phyloP scores from a whole-genome alignment of 2,329 filamentous ascomycete genomes.

The Fusarium avenaceum region DNA sequence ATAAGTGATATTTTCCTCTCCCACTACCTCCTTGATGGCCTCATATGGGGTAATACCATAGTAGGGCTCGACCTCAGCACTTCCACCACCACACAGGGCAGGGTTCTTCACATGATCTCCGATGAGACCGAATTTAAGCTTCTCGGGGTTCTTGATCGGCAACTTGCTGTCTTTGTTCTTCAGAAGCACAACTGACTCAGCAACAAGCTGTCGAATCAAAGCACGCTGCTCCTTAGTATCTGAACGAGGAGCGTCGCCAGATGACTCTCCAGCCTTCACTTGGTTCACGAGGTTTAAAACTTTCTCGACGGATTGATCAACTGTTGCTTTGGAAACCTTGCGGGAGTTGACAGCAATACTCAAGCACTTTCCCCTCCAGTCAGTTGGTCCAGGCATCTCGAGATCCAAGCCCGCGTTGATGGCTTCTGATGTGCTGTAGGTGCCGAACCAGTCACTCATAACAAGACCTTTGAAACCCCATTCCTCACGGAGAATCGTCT shows the following conservation, averaged over 20 bases:
- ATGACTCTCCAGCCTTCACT: conserved; percentile 8
- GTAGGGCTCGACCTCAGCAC: conserved; percentile 53
- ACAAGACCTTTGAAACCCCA: conserved; percentile 41
- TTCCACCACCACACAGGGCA: conserved; percentile 53
- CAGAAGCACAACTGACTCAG: conserved; percentile 28
- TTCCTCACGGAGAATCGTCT: conserved; percentile 51
- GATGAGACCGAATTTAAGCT: conserved; percentile 54
- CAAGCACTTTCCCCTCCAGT: conserved; percentile 42
- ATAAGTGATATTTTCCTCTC: conserved; percentile 36
- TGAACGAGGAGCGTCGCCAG: conserved; percentile 6
- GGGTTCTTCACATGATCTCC: conserved; percentile 58
- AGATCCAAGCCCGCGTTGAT: conserved; percentile 49
- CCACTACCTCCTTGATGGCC: conserved; percentile 47
- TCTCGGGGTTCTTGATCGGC: conserved; percentile 33
- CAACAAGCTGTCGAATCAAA: conserved; percentile 30
- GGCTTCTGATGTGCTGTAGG: conserved; percentile 49
- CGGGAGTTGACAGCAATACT: conserved; percentile 48
- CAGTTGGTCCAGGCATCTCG: conserved; percentile 54
- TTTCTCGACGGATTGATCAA: conserved; percentile 48
- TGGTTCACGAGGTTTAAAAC: conserved; percentile 38
- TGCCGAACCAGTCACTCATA: conserved; percentile 55
- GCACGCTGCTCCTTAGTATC: conserved; percentile 31
- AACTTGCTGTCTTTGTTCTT: conserved; percentile 20
- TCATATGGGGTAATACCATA: conserved; percentile 53
- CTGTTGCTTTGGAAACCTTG: conserved; percentile 35